Evolutionary conservation across 495 filamentous ascomycete genomes (phyloP).

Genomic region (Chaetomium tenue): DNA sequence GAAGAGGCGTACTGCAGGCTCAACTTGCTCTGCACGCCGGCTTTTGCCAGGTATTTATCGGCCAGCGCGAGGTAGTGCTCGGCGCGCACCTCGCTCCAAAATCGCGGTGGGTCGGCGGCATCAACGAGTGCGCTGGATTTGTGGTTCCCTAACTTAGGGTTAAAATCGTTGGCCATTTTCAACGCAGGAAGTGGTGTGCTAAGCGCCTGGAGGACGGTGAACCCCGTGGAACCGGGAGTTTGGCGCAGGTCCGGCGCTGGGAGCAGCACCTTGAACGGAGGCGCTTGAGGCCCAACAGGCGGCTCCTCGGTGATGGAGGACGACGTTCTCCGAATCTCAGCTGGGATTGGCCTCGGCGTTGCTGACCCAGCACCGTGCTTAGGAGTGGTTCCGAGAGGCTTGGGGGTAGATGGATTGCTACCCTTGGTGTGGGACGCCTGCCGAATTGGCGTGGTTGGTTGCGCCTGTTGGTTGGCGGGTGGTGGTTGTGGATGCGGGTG

Average conservation of each 20-base stretch:
- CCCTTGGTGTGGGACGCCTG: neutral
- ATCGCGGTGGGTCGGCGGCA: neutral
- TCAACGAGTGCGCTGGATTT: neutral
- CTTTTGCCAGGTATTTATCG: neutral
- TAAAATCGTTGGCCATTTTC: neutral
- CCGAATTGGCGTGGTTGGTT: neutral
- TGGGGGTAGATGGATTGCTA: neutral
- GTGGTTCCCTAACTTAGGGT: neutral
- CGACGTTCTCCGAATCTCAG: neutral
- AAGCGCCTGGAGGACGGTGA: neutral
- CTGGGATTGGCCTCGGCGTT: neutral
- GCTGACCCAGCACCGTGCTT: neutral
- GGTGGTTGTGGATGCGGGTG: neutral
- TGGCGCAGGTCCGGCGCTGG: neutral
- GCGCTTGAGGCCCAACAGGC: neutral
- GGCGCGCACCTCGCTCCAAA: neutral
- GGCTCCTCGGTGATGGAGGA: neutral
- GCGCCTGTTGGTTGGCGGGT: neutral
- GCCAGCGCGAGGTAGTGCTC: neutral
- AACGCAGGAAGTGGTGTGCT: neutral
- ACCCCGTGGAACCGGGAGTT: neutral
- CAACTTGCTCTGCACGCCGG: neutral
- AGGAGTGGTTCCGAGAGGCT: neutral
- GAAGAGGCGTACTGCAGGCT: neutral
- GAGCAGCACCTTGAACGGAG: neutral